Evolutionary conservation across 148 eudicot species (phyloP), one percentile per base, ranked within the genome.

Genomic region (Beta vulgaris): DNA sequence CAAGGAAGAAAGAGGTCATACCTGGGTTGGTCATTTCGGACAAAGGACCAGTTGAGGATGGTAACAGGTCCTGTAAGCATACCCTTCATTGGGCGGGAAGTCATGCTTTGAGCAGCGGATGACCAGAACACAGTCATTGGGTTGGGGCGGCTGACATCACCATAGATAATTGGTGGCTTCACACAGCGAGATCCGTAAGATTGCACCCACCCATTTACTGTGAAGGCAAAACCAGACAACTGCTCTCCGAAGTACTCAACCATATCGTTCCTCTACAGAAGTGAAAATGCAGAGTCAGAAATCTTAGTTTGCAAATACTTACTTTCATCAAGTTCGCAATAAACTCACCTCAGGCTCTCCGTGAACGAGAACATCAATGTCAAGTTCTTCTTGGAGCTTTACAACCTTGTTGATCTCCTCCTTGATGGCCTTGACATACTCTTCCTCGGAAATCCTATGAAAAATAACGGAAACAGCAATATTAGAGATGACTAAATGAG

Each of bases 161-260:
- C 98, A 34, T 91, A 93, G 82, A 93, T 93, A 68, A 93, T 85
- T 80, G 98, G 98, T 81, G 98, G 98, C 93, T 90, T 93, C 83
- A 93, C 98, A 68, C 98, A 93, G 6, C 98, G 96, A 81, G 98
- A 93, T 61, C 98, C 98, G 26, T 93, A 93, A 7, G 96, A 93
- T 81, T 93, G 98, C 42, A 93, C 96, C 98, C 96, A 93, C 19
- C 98, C 98, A 65, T 93, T 93, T 21, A 80, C 96, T 5, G 90
- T 81, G 84, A 93, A 93, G 81, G 98, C 98, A 82, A 93, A 93
- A 73, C 98, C 98, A 73, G 98, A 90, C 77, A 93, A 81, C 28
- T 93, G 98, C 87, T 93, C 98, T 58, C 98, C 98, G 5, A 93
- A 93, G 90, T 90, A 93, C 87, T 90, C 98, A 83, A 93, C 98